Evolutionary conservation across 176 grass and related monocot species (phyloP).

Genomic region (Musa troglodytarum): DNA sequence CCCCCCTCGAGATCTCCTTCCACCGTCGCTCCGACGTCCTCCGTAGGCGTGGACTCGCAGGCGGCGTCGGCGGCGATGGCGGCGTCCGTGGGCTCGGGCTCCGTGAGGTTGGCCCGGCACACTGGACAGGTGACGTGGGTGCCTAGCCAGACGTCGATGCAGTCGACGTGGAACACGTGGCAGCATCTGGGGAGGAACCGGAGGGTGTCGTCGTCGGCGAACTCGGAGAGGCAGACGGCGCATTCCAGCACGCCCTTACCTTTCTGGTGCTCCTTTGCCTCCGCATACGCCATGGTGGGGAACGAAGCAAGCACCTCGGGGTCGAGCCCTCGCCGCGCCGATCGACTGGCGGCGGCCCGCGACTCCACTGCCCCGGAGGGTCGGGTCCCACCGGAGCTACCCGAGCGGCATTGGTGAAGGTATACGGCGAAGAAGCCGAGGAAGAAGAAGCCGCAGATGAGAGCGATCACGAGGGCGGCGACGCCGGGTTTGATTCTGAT

Average conservation of each 20-base stretch:
- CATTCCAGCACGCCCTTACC: conserved; percentile 49
- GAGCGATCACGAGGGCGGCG: conserved; percentile 34
- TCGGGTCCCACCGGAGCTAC: conserved; percentile 14
- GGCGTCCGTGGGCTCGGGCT: conserved; percentile 22
- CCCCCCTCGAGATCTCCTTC: conserved; percentile 10
- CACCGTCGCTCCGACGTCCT: conserved; percentile 20
- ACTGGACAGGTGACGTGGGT: conserved; percentile 75
- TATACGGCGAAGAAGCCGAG: conserved; percentile 61
- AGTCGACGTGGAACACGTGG: conserved; percentile 73
- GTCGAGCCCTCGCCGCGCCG: conserved; percentile 35
- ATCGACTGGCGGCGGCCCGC: not conserved
- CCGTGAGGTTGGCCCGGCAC: conserved; percentile 71
- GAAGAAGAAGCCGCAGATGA: conserved; percentile 50
- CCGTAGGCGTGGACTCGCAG: conserved; percentile 7
- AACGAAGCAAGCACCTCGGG: conserved; percentile 38
- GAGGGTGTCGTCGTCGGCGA: conserved; percentile 52
- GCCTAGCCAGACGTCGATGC: conserved; percentile 67
- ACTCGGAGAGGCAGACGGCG: conserved; percentile 63
- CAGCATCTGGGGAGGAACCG: conserved; percentile 64
- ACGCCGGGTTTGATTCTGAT: conserved; percentile 28
- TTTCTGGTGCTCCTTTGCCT: conserved; percentile 33
- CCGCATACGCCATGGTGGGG: conserved; percentile 55
- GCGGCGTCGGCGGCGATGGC: not conserved
- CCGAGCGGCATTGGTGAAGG: conserved; percentile 37
- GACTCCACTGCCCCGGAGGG: conserved; percentile 18